Conservation (phyloP, 805 yeast species). For the Hanseniaspora hatyaiensis region DNA sequence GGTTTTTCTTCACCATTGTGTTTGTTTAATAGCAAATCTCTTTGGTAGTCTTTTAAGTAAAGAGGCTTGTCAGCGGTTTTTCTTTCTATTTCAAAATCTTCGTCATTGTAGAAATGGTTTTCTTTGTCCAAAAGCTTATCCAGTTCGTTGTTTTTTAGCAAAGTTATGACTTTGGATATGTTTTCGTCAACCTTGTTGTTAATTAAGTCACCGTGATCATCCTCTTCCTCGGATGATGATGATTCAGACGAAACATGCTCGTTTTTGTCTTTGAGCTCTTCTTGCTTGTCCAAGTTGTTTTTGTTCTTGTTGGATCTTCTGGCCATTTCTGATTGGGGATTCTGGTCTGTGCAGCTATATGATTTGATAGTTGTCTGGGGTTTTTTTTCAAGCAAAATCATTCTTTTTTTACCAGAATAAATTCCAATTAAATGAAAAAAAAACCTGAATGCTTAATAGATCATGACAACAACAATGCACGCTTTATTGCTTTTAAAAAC, state of each 20-base stretch:
- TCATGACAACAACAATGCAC: no score
- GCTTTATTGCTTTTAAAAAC: no score
- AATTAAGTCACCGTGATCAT: conserved; percentile 76
- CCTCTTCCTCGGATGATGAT: conserved; percentile 52
- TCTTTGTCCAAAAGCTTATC: conserved; percentile 48
- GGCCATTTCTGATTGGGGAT: conserved; percentile 1
- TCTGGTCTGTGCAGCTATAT: no score
- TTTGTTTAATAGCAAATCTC: conserved; percentile 64
- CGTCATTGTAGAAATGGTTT: conserved; percentile 62
- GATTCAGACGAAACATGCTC: conserved; percentile 34
- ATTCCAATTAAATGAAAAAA: no score
- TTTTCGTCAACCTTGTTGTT: conserved; percentile 80
- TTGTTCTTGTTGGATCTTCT: conserved; percentile 26
- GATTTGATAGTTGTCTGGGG: background rate
- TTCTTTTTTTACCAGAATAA: no score
- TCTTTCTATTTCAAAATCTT: conserved; percentile 27
- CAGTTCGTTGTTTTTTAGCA: conserved; percentile 59
- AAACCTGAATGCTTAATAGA: no score
- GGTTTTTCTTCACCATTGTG: conserved; percentile 57
- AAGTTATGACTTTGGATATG: conserved; percentile 55
- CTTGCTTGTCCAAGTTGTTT: conserved; percentile 9
- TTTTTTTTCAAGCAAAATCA: no score
- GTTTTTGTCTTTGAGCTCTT: conserved; percentile 27
- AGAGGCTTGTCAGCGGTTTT: conserved; percentile 54
- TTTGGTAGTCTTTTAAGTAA: conserved; percentile 83